These are phyloP conservation scores for Gossypium anomalum DNA, from an alignment of 345 rosid genomes.

Conservation along the genomic window DNA sequence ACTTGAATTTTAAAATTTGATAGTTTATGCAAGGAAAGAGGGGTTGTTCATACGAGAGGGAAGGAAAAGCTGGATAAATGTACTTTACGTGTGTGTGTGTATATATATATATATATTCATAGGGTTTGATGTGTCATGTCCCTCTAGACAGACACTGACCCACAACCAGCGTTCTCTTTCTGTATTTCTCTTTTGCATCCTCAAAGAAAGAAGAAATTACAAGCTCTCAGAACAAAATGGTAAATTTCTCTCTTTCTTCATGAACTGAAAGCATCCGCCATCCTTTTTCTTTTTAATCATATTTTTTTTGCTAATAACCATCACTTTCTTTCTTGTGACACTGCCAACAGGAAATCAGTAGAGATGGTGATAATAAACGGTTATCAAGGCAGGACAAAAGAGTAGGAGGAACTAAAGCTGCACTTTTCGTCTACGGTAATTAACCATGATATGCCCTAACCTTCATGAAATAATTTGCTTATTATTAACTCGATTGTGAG, in stretches of 20 bases:
- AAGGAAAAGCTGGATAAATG: background rate
- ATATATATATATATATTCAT: background rate
- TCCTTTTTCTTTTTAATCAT: background rate
- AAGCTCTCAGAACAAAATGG: background rate
- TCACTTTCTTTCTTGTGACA: background rate
- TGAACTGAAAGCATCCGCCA: background rate
- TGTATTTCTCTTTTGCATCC: background rate
- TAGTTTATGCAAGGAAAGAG: background rate
- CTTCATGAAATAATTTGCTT: background rate
- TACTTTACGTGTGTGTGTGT: background rate
- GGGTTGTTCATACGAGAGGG: background rate
- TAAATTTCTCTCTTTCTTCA: background rate
- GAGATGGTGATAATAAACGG: background rate
- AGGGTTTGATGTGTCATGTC: background rate
- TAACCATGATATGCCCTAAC: background rate
- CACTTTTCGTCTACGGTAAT: constrained; percentile 51
- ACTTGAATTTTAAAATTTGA: background rate
- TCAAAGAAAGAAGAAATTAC: background rate
- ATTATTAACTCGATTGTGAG: background rate
- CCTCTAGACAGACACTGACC: background rate
- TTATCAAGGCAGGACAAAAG: background rate
- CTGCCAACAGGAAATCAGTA: constrained; percentile 3
- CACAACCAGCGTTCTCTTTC: background rate
- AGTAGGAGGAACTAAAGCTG: constrained; percentile 46
- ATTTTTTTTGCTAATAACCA: background rate